Conservation (phyloP, 2,329 filamentous ascomycete genomes). For the Neofusicoccum ribis region DNA sequence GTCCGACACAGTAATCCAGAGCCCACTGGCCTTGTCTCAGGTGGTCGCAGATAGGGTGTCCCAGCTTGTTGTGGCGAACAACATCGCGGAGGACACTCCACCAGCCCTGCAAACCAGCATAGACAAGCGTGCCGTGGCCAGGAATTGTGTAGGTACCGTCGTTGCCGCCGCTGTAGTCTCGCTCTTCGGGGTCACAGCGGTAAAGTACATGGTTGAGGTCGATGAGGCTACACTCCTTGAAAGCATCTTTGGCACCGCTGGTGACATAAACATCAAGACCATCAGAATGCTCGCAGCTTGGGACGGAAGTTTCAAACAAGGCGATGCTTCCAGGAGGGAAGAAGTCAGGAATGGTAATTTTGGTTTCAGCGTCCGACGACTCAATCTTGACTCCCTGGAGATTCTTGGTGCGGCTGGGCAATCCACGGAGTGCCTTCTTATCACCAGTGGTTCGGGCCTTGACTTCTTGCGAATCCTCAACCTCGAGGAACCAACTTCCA, state of each 20-base stretch:
- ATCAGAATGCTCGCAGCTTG: slow-evolving; percentile 77
- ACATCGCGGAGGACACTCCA: slow-evolving; percentile 88
- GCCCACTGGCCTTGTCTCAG: slow-evolving; percentile 90
- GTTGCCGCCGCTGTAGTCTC: slow-evolving; percentile 72
- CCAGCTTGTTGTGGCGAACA: slow-evolving; percentile 85
- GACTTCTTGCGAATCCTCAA: slow-evolving; percentile 73
- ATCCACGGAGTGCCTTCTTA: slow-evolving; percentile 69
- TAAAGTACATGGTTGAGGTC: slow-evolving; percentile 94
- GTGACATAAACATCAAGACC: slow-evolving; percentile 86
- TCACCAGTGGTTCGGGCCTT: slow-evolving; percentile 67
- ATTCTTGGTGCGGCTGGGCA: slow-evolving; percentile 80
- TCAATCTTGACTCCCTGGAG: slow-evolving; percentile 74
- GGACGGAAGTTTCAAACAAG: slow-evolving; percentile 94
- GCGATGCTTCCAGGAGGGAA: slow-evolving; percentile 95
- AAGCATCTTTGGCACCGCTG: slow-evolving; percentile 75
- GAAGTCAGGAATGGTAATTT: slow-evolving; percentile 75
- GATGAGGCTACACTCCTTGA: slow-evolving; percentile 70
- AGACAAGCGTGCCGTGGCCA: slow-evolving; percentile 79
- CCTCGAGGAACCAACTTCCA: slow-evolving; percentile 89
- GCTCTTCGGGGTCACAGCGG: slow-evolving; percentile 85
- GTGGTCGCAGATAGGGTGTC: slow-evolving; percentile 90
- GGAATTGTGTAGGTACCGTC: slow-evolving; percentile 92
- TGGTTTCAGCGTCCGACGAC: slow-evolving; percentile 69
- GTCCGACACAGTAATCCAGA: slow-evolving; percentile 79
- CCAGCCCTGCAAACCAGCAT: slow-evolving; percentile 97